These are phyloP conservation scores for Macrocybe gigantea DNA, from an alignment of 768 basidiomycete genomes.

Conservation along the genomic window DNA sequence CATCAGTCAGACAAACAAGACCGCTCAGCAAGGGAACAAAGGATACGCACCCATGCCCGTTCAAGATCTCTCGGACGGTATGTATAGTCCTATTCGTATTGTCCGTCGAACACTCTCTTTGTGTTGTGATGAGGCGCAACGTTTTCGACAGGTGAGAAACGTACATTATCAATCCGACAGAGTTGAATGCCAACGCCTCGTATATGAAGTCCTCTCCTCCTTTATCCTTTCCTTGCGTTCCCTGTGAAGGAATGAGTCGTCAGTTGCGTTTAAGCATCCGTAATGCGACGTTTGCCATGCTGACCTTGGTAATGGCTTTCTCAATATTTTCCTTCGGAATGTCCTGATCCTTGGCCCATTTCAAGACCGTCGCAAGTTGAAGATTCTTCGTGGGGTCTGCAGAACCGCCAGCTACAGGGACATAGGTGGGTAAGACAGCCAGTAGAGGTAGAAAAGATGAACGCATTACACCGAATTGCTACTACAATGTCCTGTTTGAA, in stretches of 20 bases:
- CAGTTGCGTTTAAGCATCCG: not conserved
- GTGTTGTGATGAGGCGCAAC: not conserved
- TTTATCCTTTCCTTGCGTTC: constrained; percentile 38
- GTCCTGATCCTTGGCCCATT: constrained; percentile 47
- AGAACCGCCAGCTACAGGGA: constrained; percentile 46
- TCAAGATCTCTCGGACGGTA: constrained; percentile 47
- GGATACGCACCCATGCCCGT: constrained; percentile 36
- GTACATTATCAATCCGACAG: constrained; percentile 62
- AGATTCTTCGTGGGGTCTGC: constrained; percentile 48
- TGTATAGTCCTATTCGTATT: constrained; percentile 59
- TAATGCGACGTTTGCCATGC: not conserved
- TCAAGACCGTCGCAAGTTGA: constrained; percentile 48
- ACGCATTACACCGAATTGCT: constrained; percentile 50
- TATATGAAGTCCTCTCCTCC: constrained; percentile 47
- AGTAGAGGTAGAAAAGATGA: not conserved
- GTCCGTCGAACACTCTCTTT: constrained; percentile 57
- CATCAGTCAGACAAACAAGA: not conserved
- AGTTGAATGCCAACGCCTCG: constrained; percentile 53
- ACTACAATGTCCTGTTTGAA: constrained; percentile 49
- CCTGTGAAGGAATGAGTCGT: constrained; percentile 24
- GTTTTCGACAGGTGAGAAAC: constrained; percentile 10
- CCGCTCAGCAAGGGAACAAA: not conserved
- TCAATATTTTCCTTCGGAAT: constrained; percentile 70
- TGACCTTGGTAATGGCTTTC: constrained; percentile 51
- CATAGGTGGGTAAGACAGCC: constrained; percentile 2